phyloP scores from a whole-genome alignment of 371 early-diverging fungal genomes.

The Coemansia sp. region DNA sequence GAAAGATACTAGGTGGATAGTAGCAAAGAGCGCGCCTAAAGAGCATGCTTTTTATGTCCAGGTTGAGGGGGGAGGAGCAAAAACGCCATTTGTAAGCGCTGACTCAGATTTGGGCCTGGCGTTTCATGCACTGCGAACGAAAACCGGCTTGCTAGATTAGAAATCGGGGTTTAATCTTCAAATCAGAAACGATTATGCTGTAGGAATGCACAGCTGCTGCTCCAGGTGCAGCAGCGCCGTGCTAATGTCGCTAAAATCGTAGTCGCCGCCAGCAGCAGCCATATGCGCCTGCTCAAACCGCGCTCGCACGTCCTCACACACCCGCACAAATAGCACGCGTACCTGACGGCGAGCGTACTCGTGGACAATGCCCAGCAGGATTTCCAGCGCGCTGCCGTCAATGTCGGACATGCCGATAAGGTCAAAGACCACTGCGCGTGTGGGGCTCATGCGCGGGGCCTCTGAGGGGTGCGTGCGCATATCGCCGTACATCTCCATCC shows the following conservation, averaged over 20 bases:
- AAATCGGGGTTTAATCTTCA: not conserved
- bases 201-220: slow-evolving; percentile 50
- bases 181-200: not conserved
- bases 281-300: slow-evolving; percentile 73
- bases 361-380: slow-evolving; percentile 82
- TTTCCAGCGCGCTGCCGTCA: slow-evolving; percentile 90
- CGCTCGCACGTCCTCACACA: slow-evolving; percentile 65
- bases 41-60: not conserved
- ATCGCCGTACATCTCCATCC: slow-evolving; percentile 89
- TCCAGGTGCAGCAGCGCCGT: slow-evolving; percentile 62
- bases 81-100: not conserved
- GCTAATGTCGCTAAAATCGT: slow-evolving; percentile 64
- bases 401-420: slow-evolving; percentile 80
- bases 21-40: not conserved
- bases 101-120: too few relatives aligned
- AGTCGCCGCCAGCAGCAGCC: slow-evolving; percentile 62
- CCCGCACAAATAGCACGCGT: slow-evolving; percentile 80
- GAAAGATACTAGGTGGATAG: not conserved
- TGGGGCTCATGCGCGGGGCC: slow-evolving; percentile 66
- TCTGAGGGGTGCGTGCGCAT: slow-evolving; percentile 87
- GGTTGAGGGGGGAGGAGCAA: not conserved
- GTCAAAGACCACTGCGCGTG: slow-evolving; percentile 81
- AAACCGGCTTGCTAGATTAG: too few relatives aligned
- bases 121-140: too few relatives aligned
- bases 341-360: slow-evolving; percentile 75